phyloP scores from a whole-genome alignment of 768 basidiomycete genomes.

The Tylopilus balloui region DNA sequence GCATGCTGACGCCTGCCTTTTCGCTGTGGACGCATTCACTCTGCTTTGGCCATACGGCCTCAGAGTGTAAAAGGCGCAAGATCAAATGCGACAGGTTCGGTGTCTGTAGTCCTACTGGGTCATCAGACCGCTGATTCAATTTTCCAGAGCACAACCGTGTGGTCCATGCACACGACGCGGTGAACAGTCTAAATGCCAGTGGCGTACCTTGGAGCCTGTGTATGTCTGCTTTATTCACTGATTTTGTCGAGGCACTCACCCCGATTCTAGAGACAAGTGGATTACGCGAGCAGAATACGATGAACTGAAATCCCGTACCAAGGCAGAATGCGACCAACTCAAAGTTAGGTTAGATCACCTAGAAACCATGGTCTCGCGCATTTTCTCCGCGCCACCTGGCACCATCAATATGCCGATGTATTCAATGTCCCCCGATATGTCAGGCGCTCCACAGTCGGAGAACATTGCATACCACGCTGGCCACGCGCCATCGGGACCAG shows the following conservation, averaged over 20 bases:
- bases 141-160: conserved; percentile 69
- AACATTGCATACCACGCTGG: conserved; percentile 25
- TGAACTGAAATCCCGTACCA: conserved; percentile 55
- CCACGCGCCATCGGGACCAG: conserved; percentile 25
- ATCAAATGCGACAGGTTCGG: conserved; percentile 82
- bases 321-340: conserved; percentile 46
- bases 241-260: conserved; percentile 10
- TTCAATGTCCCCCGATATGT: conserved; percentile 28
- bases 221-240: conserved; percentile 37
- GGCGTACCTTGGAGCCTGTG: conserved; percentile 80
- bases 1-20: conserved; percentile 3
- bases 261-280: conserved; percentile 62
- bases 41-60: conserved; percentile 6
- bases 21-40: not conserved
- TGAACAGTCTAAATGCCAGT: conserved; percentile 77
- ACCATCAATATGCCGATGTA: conserved; percentile 29
- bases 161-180: conserved; percentile 75
- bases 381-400: conserved; percentile 28
- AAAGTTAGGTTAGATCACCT: conserved; percentile 61
- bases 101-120: conserved; percentile 8
- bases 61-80: conserved; percentile 86
- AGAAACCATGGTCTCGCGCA: conserved; percentile 47
- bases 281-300: conserved; percentile 76
- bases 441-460: conserved; percentile 26
- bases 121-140: conserved; percentile 20